Conservation (phyloP, 2,329 filamentous ascomycete genomes). For the Hortaea sp. region DNA sequence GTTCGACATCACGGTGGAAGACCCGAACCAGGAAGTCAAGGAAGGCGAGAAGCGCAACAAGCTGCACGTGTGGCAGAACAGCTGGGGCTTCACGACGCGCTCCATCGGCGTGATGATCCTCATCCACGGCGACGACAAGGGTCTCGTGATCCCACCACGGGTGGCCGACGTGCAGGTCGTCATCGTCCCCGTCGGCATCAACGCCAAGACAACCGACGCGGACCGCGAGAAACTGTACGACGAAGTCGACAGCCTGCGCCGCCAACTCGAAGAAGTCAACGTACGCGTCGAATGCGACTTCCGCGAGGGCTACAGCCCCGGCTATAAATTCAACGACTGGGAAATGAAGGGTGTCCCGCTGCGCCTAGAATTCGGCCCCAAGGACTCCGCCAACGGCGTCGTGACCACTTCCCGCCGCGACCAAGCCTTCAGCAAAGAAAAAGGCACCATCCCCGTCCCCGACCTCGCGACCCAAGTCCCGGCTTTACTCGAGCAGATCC, state of each 20-base stretch:
- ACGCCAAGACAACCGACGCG: constrained; percentile 72
- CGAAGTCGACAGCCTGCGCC: constrained; percentile 61
- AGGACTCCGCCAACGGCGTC: constrained; percentile 77
- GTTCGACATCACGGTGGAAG: constrained; percentile 96
- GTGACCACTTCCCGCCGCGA: constrained; percentile 83
- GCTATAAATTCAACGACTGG: constrained; percentile 99
- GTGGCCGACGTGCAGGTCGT: constrained; percentile 79
- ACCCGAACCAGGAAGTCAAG: constrained; percentile 57
- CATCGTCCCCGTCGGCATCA: constrained; percentile 87
- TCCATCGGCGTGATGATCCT: constrained; percentile 99
- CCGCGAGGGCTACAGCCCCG: constrained; percentile 83
- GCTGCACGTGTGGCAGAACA: constrained; percentile 94
- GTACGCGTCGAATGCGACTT: constrained; percentile 73
- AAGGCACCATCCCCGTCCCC: constrained; percentile 61
- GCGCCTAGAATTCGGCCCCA: constrained; percentile 89
- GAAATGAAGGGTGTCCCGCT: constrained; percentile 93
- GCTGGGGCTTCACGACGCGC: constrained; percentile 94
- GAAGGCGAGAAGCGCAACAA: constrained; percentile 64
- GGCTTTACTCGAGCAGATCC: constrained; percentile 78
- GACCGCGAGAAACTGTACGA: constrained; percentile 66
- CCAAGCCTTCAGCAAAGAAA: constrained; percentile 55
- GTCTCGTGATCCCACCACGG: constrained; percentile 82
- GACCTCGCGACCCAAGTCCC: constrained; percentile 66
- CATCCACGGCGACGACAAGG: constrained; percentile 93
- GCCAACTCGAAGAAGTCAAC: constrained; percentile 59